phyloP scores from a whole-genome alignment of 345 rosid species.

The Pelargonium nanum region DNA sequence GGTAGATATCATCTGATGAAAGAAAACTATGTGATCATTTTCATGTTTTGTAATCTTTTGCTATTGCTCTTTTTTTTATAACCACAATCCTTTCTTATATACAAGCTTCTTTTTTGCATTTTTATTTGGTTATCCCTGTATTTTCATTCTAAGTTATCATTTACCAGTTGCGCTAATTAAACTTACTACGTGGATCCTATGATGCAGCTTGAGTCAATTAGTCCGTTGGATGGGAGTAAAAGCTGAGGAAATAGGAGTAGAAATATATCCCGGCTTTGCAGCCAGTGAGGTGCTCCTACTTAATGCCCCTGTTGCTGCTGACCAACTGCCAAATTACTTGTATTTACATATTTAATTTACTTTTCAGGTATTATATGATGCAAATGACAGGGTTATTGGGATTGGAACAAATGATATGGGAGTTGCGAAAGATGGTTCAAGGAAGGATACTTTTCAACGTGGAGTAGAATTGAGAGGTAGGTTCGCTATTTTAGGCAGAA shows the following conservation, averaged over 20 bases:
- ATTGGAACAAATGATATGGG: slow-evolving; percentile 97
- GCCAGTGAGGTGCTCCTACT: slow-evolving; percentile 63
- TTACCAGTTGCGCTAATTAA: neutral
- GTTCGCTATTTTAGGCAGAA: slow-evolving; percentile 13
- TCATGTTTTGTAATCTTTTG: neutral
- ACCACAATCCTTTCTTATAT: neutral
- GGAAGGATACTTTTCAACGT: slow-evolving; percentile 73
- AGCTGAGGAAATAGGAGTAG: slow-evolving; percentile 93
- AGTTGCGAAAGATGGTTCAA: slow-evolving; percentile 78
- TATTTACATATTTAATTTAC: slow-evolving; percentile 9
- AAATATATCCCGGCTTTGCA: slow-evolving; percentile 94
- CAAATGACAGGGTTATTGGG: slow-evolving; percentile 55
- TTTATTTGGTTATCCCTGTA: too few relatives aligned
- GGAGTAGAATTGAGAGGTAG: slow-evolving; percentile 77
- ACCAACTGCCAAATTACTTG: slow-evolving; percentile 10
- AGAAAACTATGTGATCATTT: neutral
- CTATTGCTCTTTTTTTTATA: too few relatives aligned
- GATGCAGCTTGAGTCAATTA: slow-evolving; percentile 71
- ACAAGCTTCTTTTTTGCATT: neutral
- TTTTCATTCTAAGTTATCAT: neutral
- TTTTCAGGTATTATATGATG: slow-evolving; percentile 62
- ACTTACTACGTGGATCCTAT: slow-evolving; percentile 8
- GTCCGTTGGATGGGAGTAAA: slow-evolving; percentile 82
- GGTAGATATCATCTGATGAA: neutral
- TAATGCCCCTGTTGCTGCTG: neutral